Base-by-base conservation (phyloP, 2,329 filamentous ascomycete species). In the Furcasterigmium furcatum region DNA sequence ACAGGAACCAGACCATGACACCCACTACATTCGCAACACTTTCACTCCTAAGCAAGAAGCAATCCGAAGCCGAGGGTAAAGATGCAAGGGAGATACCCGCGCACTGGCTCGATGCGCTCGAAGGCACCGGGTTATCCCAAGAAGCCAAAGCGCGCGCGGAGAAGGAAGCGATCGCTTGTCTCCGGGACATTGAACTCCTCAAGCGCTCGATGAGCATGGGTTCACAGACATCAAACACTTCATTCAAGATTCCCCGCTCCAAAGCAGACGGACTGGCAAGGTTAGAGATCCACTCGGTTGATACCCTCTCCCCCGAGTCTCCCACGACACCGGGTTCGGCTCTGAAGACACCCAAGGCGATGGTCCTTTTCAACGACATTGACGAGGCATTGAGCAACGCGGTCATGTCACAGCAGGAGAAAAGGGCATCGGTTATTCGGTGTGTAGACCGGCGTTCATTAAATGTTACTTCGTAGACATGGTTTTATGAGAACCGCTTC, bases 291-390 rank as follows among this genome's bases (percentile, higher is more conserved):
- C 5, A n/a, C 14, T 34, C 30, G 8, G 30, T 13, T n/a, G 30
- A 34, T 13, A 49, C 47, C 9, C 46, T 55, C 0, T 25, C 48
- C 0, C 50, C 52, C 1, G 48, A 46, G 20, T 57, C 54, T 3
- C 54, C 54, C 1, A 44, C 54, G 7, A 54, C 53, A 6, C 53
- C 48, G 2, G 43, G n/a, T 1, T 62, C 58, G 20, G 57, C 60
- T 10, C 59, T 62, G 1, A 49, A 40, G 5, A 65, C 61, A 0
- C 61, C 61, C 1, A 61, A 53, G 21, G 60, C 61, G 4, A 61
- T 64, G 59, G 43, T 50, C 5, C 16, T 48, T 9, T 27, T 51
- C 14, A 41, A 42, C 8, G 48, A 48, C 4, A 9, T 14, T 2
- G 43, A 48, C 4, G 36, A n/a, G 13, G n/a, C n/a, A n/a, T 19